Conservation (phyloP, 75 land plant species). For the Pseudotsuga menziesii region DNA sequence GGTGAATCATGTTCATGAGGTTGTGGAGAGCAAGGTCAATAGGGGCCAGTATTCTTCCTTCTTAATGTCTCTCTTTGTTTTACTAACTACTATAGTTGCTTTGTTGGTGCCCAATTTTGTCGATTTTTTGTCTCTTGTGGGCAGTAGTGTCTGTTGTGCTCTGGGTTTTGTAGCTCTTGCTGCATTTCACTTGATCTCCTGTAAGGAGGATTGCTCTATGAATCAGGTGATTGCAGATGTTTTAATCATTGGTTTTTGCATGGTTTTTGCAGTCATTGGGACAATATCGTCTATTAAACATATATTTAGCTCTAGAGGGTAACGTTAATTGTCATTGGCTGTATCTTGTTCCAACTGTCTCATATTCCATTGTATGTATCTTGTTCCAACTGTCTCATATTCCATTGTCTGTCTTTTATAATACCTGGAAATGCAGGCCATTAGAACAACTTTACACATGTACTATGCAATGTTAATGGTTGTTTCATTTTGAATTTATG, state of each 20-base stretch:
- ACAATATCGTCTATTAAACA: conserved; percentile 49
- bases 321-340: neutral
- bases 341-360: too few relatives aligned
- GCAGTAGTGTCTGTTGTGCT: conserved; percentile 78
- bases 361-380: too few relatives aligned
- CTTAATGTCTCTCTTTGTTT: conserved; percentile 53
- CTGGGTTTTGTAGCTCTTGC: conserved; percentile 86
- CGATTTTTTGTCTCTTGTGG: conserved; percentile 79
- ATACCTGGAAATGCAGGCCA: too few relatives aligned
- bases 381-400: too few relatives aligned
- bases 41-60: conserved; percentile 40
- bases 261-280: conserved; percentile 50
- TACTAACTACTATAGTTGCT: conserved; percentile 58
- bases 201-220: conserved; percentile 40
- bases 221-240: conserved; percentile 21
- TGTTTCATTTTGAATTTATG: too few relatives aligned
- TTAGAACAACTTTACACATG: too few relatives aligned
- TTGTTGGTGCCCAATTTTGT: conserved; percentile 83
- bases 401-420: too few relatives aligned
- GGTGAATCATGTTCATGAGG: conserved; percentile 93
- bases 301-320: conserved; percentile 17
- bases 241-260: conserved; percentile 42
- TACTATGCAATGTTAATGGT: too few relatives aligned
- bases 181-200: conserved; percentile 56
- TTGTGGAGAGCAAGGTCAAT: conserved; percentile 59